A percentile compares a stretch with the other conserved stretches of the same genome.
Evolutionary conservation across 148 eudicot genomes (phyloP).

Genomic region (Rhododendron kiyosumense): DNA sequence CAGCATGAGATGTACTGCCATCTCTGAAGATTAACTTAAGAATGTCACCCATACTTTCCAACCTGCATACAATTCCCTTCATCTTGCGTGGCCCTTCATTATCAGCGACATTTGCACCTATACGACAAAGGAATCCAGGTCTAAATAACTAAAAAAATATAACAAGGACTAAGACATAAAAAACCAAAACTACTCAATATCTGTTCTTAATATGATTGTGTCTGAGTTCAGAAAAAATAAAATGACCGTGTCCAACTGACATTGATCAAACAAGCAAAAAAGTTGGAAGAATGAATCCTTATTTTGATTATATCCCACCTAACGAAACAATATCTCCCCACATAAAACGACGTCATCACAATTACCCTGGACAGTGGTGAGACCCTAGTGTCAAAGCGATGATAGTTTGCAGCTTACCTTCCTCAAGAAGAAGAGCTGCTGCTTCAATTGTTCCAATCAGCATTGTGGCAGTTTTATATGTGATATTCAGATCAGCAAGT

Average conservation of each 20-base stretch:
- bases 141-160: not conserved
- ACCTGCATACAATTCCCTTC: slow-evolving; percentile 55
- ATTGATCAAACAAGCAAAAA: not conserved
- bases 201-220: not conserved
- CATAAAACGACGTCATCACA: not conserved
- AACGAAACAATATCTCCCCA: not conserved
- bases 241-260: not conserved
- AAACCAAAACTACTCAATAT: not conserved
- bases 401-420: slow-evolving; percentile 46
- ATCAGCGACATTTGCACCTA: slow-evolving; percentile 52
- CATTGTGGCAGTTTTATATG: slow-evolving; percentile 51
- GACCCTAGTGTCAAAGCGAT: not conserved
- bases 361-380: not conserved
- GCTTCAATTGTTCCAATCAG: slow-evolving; percentile 69
- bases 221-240: not conserved
- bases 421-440: slow-evolving; percentile 85
- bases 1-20: slow-evolving; percentile 72
- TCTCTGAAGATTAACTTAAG: slow-evolving; percentile 69
- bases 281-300: not conserved
- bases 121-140: not conserved
- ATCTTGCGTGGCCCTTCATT: slow-evolving; percentile 50
- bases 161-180: not conserved
- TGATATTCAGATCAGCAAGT: slow-evolving; percentile 76
- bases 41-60: slow-evolving; percentile 78
- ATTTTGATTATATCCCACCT: not conserved